Evolutionary conservation across 2,329 filamentous ascomycete genomes (phyloP), one percentile per base, ranked within the genome.

Genomic region (Clarireedia sp.): DNA sequence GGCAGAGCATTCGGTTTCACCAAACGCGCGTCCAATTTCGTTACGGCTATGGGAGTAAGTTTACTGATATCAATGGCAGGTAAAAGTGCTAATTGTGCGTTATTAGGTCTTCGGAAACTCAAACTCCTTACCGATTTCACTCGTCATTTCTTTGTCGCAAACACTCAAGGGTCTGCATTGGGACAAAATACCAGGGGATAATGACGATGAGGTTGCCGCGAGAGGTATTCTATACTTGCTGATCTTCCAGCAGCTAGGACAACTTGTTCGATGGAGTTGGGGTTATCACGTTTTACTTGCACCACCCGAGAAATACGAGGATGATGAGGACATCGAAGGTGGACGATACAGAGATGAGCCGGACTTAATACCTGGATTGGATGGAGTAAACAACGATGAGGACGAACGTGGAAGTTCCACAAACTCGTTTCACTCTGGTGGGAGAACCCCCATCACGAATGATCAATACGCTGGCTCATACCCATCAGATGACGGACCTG

Each of bases 231-330:
- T 99, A 0, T 99, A 99, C 68, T 79, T 99, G 10, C 78, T 99
- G 59, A 95, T 99, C 63, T 99, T 99, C 74, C 94, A 99, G 73
- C 94, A 99, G 70, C 81, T 99, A 3, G 94, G 94, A 21, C 94
- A 99, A 72, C 76, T 97, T 24, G 85, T 99, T 19, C 83, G 94
- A 57, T 99, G 94, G 94, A 96, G 89, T 60, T 99, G 94, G 94
- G 94, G 94, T 10, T 97, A 96, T 71, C 90, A 96, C 65, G 85
- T 97, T 38, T 77, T 99, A 17, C 77, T 99, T n/a, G 91, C 91
- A 17, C 90, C 92, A 17, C 87, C 89, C 62, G 83, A 86, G 48
- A 81, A 80, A 59, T 89, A 89, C 65, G 75, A 79, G 14, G 82
- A 87, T 52, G 75, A 45, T n/a, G 62, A 57, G 0, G 63, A 67